Evolutionary conservation across 2,329 filamentous ascomycete genomes (phyloP).

Genomic region (Pseudogymnoascus sp.): DNA sequence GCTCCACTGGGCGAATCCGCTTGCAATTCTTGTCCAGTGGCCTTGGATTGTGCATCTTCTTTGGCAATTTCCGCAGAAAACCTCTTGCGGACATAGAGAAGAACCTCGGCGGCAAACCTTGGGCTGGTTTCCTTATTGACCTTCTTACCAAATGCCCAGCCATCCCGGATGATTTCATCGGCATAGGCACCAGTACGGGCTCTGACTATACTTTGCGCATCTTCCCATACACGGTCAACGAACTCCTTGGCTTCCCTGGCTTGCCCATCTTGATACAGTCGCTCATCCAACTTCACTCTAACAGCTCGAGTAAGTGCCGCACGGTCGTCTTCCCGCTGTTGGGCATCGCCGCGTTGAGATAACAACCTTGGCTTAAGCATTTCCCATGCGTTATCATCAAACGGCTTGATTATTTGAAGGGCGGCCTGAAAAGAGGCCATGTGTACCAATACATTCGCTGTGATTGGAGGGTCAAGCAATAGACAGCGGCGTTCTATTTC

Average conservation of each 20-base stretch:
- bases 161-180: conserved; percentile 59
- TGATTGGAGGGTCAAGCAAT: conserved; percentile 58
- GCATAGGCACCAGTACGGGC: conserved; percentile 59
- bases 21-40: conserved; percentile 38
- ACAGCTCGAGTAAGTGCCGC: conserved; percentile 27
- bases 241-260: conserved; percentile 49
- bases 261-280: conserved; percentile 22
- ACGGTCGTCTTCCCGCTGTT: conserved; percentile 44
- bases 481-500: conserved; percentile 68
- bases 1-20: conserved; percentile 46
- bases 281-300: conserved; percentile 33
- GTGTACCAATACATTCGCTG: conserved; percentile 54
- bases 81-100: conserved; percentile 58
- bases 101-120: conserved; percentile 64
- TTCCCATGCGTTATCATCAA: conserved; percentile 65
- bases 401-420: conserved; percentile 58
- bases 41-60: conserved; percentile 41
- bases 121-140: conserved; percentile 57
- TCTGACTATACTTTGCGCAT: conserved; percentile 59
- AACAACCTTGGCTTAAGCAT: conserved; percentile 60
- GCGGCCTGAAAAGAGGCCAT: conserved; percentile 70
- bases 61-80: conserved; percentile 57
- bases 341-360: conserved; percentile 58
- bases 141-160: conserved; percentile 57
- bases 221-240: conserved; percentile 63